Base-by-base conservation (phyloP, 2,329 filamentous ascomycete species). In the Cladosporium velox region DNA sequence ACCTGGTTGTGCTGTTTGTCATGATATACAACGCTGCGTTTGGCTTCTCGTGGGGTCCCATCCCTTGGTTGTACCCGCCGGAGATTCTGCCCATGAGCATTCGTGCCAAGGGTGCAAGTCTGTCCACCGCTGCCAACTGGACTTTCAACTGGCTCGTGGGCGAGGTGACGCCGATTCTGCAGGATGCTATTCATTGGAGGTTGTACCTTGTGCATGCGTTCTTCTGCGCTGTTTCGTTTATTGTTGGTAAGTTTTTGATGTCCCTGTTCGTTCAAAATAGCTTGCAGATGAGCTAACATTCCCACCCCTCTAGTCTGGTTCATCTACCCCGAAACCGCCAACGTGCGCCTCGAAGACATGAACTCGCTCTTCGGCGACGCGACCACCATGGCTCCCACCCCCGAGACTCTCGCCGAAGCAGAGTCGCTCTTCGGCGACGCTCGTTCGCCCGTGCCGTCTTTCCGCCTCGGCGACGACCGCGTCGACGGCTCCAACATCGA, bases 1-100 rank as follows among this genome's bases (percentile, higher is more conserved):
- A 86, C 7, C 80, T 97, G 76, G 95, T 97, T 2, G 95, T 98
- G 59, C 79, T 96, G 60, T 96, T 96, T 74, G 95, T 99, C 76
- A 97, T 98, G 91, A 90, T 97, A 59, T 99, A 98, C 82, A 99
- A 99, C 75, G 95, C 94, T 5, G 91, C 95, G 8, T 99, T 98
- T 77, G 95, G 95, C 58, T 96, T 93, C 76, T 91, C 88, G n/a
- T 99, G 95, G 95, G 95, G 95, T 21, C 95, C 95, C 1, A 96
- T 99, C 68, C 95, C 95, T 10, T 99, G 95, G 95, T 83, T 99
- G 18, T 98, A 98, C 78, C 95, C 95, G 15, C 95, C 95, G n/a
- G 95, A 99, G 84, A 99, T 99, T 80, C 84, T 99, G 52, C 95
- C 95, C 4, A 84, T 99, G 67, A 97, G 93, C 82, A 97, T 98